Percentiles rank a stretch among this genome's conserved stretches.
Evolutionary conservation across 208 protist genomes (phyloP).

Genomic region (Crithidia brevicula): DNA sequence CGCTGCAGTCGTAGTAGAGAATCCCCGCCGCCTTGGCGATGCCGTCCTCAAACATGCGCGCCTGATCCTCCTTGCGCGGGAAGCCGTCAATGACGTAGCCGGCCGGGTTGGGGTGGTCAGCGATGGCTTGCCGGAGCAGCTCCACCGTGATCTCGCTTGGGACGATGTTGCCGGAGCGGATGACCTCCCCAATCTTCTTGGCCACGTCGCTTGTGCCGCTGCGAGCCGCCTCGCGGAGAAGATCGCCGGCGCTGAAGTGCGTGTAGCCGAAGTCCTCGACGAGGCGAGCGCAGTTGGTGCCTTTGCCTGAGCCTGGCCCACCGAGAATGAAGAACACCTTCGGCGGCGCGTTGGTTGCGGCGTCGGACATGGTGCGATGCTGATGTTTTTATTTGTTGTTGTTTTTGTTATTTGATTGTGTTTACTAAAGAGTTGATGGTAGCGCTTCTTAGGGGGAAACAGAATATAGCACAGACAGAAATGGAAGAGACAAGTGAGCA

Average conservation of each 20-base stretch:
- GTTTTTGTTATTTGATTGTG: not conserved
- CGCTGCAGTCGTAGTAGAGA: slow-evolving; percentile 84
- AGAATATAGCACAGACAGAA: too few relatives aligned
- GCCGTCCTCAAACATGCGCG: slow-evolving; percentile 82
- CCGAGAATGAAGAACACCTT: slow-evolving; percentile 91
- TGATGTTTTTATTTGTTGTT: not conserved
- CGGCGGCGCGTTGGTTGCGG: not conserved
- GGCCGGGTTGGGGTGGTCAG: slow-evolving; percentile 48
- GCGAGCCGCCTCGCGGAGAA: slow-evolving; percentile 78
- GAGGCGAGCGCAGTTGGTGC: slow-evolving; percentile 79
- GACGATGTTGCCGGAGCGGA: slow-evolving; percentile 80
- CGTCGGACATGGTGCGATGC: slow-evolving; percentile 17
- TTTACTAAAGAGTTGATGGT: not conserved
- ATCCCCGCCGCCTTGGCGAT: slow-evolving; percentile 67
- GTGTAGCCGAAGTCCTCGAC: slow-evolving; percentile 84
- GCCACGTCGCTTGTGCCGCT: slow-evolving; percentile 64
- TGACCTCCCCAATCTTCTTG: slow-evolving; percentile 74
- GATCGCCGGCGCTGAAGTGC: slow-evolving; percentile 86
- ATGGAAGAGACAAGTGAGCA: too few relatives aligned
- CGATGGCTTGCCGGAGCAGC: slow-evolving; percentile 73
- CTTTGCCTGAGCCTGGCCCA: slow-evolving; percentile 88
- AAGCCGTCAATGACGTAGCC: slow-evolving; percentile 93
- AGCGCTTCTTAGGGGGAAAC: not conserved
- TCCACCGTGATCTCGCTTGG: slow-evolving; percentile 89
- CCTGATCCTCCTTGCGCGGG: slow-evolving; percentile 87